phyloP scores from a whole-genome alignment of 2,329 filamentous ascomycete genomes.

The Plectosphaerella cucumerina region DNA sequence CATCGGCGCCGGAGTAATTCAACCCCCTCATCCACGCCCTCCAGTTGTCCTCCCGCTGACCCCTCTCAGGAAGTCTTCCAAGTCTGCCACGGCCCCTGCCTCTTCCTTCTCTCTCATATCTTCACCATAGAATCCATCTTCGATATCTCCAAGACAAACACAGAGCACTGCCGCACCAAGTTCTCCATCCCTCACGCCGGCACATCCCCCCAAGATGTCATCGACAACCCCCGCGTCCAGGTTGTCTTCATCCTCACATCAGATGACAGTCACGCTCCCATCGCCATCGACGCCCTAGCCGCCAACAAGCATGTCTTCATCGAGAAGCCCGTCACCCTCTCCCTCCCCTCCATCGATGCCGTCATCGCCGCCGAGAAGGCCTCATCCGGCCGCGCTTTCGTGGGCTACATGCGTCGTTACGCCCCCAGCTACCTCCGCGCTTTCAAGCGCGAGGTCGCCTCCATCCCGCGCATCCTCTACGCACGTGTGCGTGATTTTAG shows the following conservation, averaged over 20 bases:
- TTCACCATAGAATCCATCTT: slow-evolving; percentile 2
- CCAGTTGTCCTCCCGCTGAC: not conserved
- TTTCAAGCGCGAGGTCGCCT: slow-evolving; percentile 43
- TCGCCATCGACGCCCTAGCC: slow-evolving; percentile 41
- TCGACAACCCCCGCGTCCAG: slow-evolving; percentile 33
- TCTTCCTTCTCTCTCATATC: slow-evolving; percentile 5
- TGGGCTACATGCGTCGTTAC: slow-evolving; percentile 55
- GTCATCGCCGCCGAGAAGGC: slow-evolving; percentile 42
- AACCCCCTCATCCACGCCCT: not conserved
- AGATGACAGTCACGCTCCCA: slow-evolving; percentile 45
- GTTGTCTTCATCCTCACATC: slow-evolving; percentile 45
- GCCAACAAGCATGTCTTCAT: slow-evolving; percentile 50
- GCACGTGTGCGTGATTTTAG: slow-evolving; percentile 32
- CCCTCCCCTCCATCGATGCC: slow-evolving; percentile 31
- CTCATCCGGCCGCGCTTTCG: slow-evolving; percentile 40
- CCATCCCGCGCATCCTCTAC: slow-evolving; percentile 44
- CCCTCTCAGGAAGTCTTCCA: slow-evolving; percentile 11
- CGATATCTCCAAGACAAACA: slow-evolving; percentile 3
- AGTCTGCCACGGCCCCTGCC: slow-evolving; percentile 13
- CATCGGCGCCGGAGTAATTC: slow-evolving; percentile 10
- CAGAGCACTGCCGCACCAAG: slow-evolving; percentile 14
- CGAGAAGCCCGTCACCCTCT: slow-evolving; percentile 51
- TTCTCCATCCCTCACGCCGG: slow-evolving; percentile 21
- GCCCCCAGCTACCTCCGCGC: slow-evolving; percentile 38
- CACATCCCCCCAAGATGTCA: slow-evolving; percentile 29